Base-by-base conservation (phyloP, 1,139 yeast species). In the Yamadazyma diddensiae region DNA sequence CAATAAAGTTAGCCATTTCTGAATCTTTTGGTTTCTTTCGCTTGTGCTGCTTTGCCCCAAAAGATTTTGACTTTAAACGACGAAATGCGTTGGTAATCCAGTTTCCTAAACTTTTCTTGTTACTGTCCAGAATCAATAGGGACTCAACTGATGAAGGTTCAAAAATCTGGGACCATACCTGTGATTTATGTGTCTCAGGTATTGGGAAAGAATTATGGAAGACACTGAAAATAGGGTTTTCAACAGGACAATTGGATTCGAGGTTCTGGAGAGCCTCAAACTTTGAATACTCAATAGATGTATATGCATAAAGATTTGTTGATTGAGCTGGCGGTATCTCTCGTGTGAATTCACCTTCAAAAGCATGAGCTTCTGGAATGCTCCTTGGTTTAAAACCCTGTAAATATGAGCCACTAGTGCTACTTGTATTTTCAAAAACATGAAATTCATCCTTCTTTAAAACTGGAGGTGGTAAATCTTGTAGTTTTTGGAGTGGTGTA, bases 21-120 rank as follows among this genome's bases (percentile, higher is more conserved):
- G 43, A 28, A 33, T 25, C 43, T 31, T 33, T 50, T 25, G 44
- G 48, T 29, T 42, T 45, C 33, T 53, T 55, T 27, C 41, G 44
- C 33, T 47, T 52, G 2, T 53, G 49, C 31, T 53, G 57, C 25
- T 62, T 48, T n/a, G 60, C 68, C 15, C 50, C 57, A 31, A 55
- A 50, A 1, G 60, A 46, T 35, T 57, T 67, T 1, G 47, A 43
- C 33, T 54, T 52, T 24, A 79, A 50, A 25, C 63, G 62, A 5
- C 47, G 46, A 46, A 79, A 80, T 0, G 84, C 64, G 16, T 61
- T 57, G 1, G 43, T 30, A 1, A 82, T 46, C 87, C 88, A 81
- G 3, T 45, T 39, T 19, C 55, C 49, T 1, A 79, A 57, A 2
- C 38, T 38, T 1, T 17, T 18, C 15, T 49, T 49, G 24, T 47